Evolutionary conservation across 768 basidiomycete species (phyloP).

Genomic region (Suillus plorans): DNA sequence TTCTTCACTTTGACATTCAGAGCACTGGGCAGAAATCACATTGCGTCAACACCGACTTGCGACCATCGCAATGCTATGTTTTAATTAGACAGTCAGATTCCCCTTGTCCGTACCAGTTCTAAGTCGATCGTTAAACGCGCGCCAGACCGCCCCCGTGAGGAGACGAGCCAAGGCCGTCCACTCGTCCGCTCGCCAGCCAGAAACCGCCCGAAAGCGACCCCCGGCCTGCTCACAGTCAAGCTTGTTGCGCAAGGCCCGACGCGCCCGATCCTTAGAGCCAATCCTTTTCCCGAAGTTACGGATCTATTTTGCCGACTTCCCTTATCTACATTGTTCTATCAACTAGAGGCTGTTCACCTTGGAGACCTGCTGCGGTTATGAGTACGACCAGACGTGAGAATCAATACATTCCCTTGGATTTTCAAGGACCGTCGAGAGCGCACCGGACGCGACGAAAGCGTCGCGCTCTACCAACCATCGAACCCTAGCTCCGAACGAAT

Average conservation of each 20-base stretch:
- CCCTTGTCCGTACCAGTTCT: constrained; percentile 72
- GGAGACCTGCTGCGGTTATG: constrained; percentile 81
- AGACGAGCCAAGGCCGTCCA: constrained; percentile 54
- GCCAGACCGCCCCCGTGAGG: constrained; percentile 48
- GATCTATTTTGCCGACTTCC: constrained; percentile 81
- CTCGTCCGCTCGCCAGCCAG: constrained; percentile 37
- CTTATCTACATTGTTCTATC: constrained; percentile 81
- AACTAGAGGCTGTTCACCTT: constrained; percentile 80
- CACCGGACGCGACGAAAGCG: constrained; percentile 72
- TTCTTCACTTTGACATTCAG: constrained; percentile 59
- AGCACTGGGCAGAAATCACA: constrained; percentile 84
- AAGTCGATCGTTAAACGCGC: constrained; percentile 55
- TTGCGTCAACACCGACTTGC: constrained; percentile 65
- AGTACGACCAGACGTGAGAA: constrained; percentile 72
- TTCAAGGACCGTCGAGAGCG: constrained; percentile 77
- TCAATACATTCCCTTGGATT: constrained; percentile 72
- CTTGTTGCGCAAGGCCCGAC: constrained; percentile 68
- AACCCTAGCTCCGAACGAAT: constrained; percentile 75
- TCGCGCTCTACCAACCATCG: constrained; percentile 69
- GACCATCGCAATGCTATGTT: constrained; percentile 49
- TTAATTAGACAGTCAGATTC: constrained; percentile 72
- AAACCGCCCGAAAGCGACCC: constrained; percentile 65
- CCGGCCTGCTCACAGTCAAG: constrained; percentile 32
- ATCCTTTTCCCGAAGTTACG: constrained; percentile 81
- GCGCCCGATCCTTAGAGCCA: constrained; percentile 79